A percentile compares a stretch with the other conserved stretches of the same genome.
These are phyloP conservation scores for Sporothrix inflata DNA, from an alignment of 2,329 filamentous ascomycete genomes.

Conservation along the genomic window DNA sequence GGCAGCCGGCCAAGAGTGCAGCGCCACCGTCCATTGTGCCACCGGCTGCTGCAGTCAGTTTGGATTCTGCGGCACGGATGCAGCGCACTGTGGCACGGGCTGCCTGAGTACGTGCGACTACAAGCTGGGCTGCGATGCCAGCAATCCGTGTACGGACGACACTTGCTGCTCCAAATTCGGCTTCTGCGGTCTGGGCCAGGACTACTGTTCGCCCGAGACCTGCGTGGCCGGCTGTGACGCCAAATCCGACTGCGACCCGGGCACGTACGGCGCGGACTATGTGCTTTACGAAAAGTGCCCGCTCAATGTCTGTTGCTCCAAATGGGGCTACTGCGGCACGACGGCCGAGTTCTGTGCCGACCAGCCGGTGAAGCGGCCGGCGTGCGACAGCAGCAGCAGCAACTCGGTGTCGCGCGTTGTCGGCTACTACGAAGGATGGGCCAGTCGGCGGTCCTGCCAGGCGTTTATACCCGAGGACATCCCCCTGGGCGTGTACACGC, in stretches of 20 bases:
- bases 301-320: slow-evolving; percentile 41
- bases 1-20: neutral
- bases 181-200: slow-evolving; percentile 4
- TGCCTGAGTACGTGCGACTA: neutral
- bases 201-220: neutral
- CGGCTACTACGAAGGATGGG: slow-evolving; percentile 45
- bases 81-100: neutral
- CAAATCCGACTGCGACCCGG: slow-evolving; percentile 20
- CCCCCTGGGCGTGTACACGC: slow-evolving; percentile 36
- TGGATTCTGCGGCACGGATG: slow-evolving; percentile 14
- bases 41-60: slow-evolving; percentile 10
- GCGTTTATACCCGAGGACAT: slow-evolving; percentile 36
- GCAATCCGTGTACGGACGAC: neutral
- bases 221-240: slow-evolving; percentile 22
- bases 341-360: slow-evolving; percentile 39
- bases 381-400: slow-evolving; percentile 22
- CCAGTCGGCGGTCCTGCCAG: slow-evolving; percentile 39
- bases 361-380: slow-evolving; percentile 40
- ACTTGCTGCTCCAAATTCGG: slow-evolving; percentile 18
- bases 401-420: neutral
- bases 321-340: slow-evolving; percentile 43
- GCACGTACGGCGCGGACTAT: slow-evolving; percentile 31
- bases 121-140: neutral
- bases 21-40: neutral
- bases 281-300: slow-evolving; percentile 37